A percentile compares a stretch with the other conserved stretches of the same genome.
These are phyloP conservation scores for Megacollybia platyphylla DNA, from an alignment of 1,284 basidiomycete genomes.

Conservation along the genomic window DNA sequence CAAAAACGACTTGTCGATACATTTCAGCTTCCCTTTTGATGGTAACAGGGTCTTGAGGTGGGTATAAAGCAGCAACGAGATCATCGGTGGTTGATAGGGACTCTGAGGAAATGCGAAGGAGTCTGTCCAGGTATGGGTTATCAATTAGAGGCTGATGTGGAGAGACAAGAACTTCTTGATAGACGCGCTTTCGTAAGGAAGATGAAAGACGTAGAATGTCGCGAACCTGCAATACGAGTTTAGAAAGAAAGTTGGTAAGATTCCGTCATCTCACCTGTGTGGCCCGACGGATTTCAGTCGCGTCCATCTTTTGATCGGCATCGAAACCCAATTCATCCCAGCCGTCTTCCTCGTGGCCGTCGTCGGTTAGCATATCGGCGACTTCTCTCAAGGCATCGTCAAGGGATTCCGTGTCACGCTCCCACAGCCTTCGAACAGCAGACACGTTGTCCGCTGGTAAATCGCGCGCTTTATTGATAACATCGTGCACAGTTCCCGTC, in stretches of 20 bases:
- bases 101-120: conserved; percentile 34
- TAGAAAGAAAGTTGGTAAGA: conserved; percentile 4
- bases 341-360: conserved; percentile 34
- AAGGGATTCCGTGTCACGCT: conserved; percentile 41
- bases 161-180: conserved; percentile 31
- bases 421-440: conserved; percentile 47
- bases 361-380: conserved; percentile 31
- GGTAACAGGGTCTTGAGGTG: conserved; percentile 37
- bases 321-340: conserved; percentile 56
- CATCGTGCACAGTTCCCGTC: conserved; percentile 52
- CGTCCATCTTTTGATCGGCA: conserved; percentile 21
- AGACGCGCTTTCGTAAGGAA: conserved; percentile 50
- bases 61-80: conserved; percentile 46
- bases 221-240: conserved; percentile 29
- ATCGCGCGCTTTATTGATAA: conserved; percentile 40
- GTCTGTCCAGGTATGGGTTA: conserved; percentile 26
- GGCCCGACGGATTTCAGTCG: conserved; percentile 31
- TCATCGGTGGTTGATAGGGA: conserved; percentile 50
- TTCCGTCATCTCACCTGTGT: conserved; percentile 29
- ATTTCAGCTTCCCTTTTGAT: conserved; percentile 24
- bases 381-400: conserved; percentile 52
- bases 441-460: conserved; percentile 44
- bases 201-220: conserved; percentile 43
- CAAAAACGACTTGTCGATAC: conserved; percentile 20
- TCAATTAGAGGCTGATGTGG: conserved; percentile 11